phyloP scores from a whole-genome alignment of 768 basidiomycete genomes.

The Boletus tomentosulus region DNA sequence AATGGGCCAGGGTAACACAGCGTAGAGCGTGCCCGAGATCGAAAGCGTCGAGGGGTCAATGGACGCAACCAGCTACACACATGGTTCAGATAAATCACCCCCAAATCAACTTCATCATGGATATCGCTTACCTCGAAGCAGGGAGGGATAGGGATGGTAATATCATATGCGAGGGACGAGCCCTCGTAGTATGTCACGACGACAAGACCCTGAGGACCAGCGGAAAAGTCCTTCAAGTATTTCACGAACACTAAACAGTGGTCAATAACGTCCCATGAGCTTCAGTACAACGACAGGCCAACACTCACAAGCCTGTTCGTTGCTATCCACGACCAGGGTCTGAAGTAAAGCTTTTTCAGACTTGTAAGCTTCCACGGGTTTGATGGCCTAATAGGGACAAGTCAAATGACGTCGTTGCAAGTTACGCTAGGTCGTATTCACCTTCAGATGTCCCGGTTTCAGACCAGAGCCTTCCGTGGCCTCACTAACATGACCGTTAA shows the following conservation, averaged over 20 bases:
- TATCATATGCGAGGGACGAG: background rate
- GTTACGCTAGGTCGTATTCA: background rate
- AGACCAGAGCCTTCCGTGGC: background rate
- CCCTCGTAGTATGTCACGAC: background rate
- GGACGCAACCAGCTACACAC: background rate
- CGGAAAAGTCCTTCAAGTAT: background rate
- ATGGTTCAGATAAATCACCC: background rate
- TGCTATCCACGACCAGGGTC: no score
- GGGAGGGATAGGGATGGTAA: background rate
- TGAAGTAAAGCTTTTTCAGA: background rate
- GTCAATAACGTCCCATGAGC: background rate
- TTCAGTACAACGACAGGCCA: background rate
- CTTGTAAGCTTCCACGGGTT: background rate
- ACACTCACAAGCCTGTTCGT: background rate
- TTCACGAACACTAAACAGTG: background rate
- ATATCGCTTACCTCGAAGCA: background rate
- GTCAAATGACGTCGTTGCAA: background rate
- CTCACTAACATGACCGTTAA: background rate
- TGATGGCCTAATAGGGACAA: background rate
- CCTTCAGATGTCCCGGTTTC: background rate
- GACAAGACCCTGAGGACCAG: background rate
- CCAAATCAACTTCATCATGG: background rate
- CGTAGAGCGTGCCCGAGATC: background rate
- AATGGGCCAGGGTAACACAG: background rate
- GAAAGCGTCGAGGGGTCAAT: background rate